Evolutionary conservation across 163 green algal genomes (phyloP), one percentile per base, ranked within the genome.

Genomic region (Scenedesmus sp.): DNA sequence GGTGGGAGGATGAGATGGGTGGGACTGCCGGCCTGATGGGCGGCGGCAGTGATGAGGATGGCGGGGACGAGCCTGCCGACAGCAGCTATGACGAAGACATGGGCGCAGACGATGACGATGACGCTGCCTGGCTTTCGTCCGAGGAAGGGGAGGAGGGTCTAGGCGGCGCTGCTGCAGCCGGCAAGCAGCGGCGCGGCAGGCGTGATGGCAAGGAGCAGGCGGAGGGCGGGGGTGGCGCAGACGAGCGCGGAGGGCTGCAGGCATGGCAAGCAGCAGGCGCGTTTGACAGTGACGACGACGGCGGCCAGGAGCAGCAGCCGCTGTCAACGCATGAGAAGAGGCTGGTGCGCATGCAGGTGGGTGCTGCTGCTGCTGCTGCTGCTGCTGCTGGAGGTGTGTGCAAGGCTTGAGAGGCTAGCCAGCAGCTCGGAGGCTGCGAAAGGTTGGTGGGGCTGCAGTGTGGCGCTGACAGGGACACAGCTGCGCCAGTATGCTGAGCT

Each of bases 291-390:
- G 86, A 83, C 49, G 56, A 78, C 0, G 59, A 89, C 40, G 78
- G 89, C 4, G 81, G 93, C 46, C 68, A 85, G 49, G 70, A 90
- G 20, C 92, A 93, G 43, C 80, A 85, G 6, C 88, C 94, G 73
- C 76, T 97, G 85, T 96, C 95, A 12, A 93, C 92, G 42, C 95
- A 97, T 76, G 93, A 98, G 92, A 83, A 92, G 85, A 92, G 94
- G 40, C 88, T 96, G 87, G 40, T 82, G 35, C 90, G 95, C 7
- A 94, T 96, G 92, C 92, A 95, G 89, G 93, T 95, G 83, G 42
- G 51, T 82, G 51, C 18, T 43, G 70, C n/a, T 37, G 22, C 26
- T 20, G 70, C 51, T 61, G 51, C 51, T 61, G 51, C 51, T 24
- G 12, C 12, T 61, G 6, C 7, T 6, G 46, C 10, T 6, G 46